Evolutionary conservation across 1,139 yeast species (phyloP), one percentile per base, ranked within the genome.

Genomic region (Debaryomyces sp.): DNA sequence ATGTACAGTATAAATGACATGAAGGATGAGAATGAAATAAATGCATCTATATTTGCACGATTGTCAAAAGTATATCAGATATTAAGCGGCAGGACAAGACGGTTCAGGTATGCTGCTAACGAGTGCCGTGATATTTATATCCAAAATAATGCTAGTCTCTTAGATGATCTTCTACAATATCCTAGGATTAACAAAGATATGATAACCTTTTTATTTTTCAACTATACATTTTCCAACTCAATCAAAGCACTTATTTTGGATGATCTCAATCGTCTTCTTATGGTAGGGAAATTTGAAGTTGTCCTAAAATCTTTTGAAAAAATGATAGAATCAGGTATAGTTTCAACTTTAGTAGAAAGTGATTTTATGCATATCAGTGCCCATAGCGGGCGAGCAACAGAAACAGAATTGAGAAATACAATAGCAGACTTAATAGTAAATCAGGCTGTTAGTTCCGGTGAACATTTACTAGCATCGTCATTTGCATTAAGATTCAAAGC

Each of bases 381-480:
- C 6, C 13, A 10, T 27, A 24, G 26, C 30, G 22, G 21, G 26
- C 21, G 21, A 6, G 1, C 29, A 24, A n/a, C 35, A 21, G 27
- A 46, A n/a, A 17, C 6, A 8, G 27, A 45, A 32, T 15, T 27
- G 22, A 42, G 21, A 23, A 15, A 35, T 26, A 8, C 9, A 9
- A n/a, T 49, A 27, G 56, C 50, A 10, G 53, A 50, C 26, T 15
- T 45, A 26, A 30, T 60, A 5, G 46, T 58, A 1, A 23, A 22
- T 3, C 59, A 58, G 41, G 50, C 62, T 7, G 46, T 54, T 10
- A 15, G 44, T 2, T 50, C 55, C 4, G 72, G 73, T 2, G 70
- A 68, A 12, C 59, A 58, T 10, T 40, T 66, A 12, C 46, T 66
- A 6, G 70, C 67, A 4, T 43, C 64, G 4, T 56, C 67, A 39